Evolutionary conservation across 768 basidiomycete genomes (phyloP).

Genomic region (Podaxis sp.): DNA sequence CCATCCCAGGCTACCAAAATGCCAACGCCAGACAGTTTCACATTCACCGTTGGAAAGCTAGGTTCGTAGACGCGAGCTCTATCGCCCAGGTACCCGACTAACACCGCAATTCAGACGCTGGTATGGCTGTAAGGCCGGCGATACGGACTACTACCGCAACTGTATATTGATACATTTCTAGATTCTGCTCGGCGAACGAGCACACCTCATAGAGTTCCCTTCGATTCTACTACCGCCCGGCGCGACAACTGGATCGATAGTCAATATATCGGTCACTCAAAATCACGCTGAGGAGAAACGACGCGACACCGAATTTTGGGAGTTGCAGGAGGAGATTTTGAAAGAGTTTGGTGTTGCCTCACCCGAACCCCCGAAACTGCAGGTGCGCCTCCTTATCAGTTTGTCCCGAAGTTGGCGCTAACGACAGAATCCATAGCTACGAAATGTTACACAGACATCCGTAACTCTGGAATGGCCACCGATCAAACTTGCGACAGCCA

Average conservation of each 20-base stretch:
- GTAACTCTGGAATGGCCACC: conserved; percentile 95
- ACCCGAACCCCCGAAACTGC: conserved; percentile 73
- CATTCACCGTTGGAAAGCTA: conserved; percentile 93
- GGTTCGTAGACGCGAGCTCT: conserved; percentile 48
- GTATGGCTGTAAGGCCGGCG: conserved; percentile 74
- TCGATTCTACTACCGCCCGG: conserved; percentile 93
- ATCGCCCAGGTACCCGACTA: conserved; percentile 9
- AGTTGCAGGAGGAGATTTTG: conserved; percentile 78
- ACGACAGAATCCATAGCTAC: conserved; percentile 47
- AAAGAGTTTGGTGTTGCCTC: conserved; percentile 64
- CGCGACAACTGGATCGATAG: conserved; percentile 90
- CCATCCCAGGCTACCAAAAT: conserved; percentile 17
- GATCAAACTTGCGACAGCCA: conserved; percentile 80
- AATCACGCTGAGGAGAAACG: conserved; percentile 82
- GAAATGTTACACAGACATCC: conserved; percentile 95
- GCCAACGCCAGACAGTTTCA: conserved; percentile 63
- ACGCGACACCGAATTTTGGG: conserved; percentile 80
- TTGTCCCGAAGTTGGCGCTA: not conserved
- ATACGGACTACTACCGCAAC: not conserved
- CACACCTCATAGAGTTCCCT: conserved; percentile 97
- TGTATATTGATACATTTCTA: conserved; percentile 25
- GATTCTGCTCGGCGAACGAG: conserved; percentile 92
- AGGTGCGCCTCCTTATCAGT: conserved; percentile 40
- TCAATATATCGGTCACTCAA: conserved; percentile 93
- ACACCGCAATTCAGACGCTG: conserved; percentile 61